Evolutionary conservation across 2,329 filamentous ascomycete species (phyloP), one percentile per base, ranked within the genome.

Genomic region (Fusarium subtropicale): DNA sequence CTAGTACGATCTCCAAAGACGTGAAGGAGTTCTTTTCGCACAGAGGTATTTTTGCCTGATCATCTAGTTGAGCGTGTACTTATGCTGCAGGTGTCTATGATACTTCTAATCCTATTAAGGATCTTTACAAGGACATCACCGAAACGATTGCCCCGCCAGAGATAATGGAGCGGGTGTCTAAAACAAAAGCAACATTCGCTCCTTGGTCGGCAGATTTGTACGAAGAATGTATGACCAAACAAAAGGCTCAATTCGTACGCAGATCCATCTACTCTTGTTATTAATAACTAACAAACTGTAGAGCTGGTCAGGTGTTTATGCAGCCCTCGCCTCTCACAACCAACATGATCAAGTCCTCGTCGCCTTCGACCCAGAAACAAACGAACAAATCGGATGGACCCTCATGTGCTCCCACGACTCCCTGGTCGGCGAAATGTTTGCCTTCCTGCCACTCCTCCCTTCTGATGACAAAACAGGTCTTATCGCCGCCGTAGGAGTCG

Each of bases 301-400:
- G 73, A 56, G 33, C 7, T 75, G 73, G 73, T 36, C 13, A 6
- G 47, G 55, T 11, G 56, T 60, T 1, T 75, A 75, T 6, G 38
- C 70, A 45, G 34, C 38, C 7, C 41, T 74, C 10, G 73, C 73
- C 11, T 53, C 53, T 2, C 56, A 52, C 1, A 48, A 50, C 2
- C 68, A 75, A 16, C 60, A 73, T 4, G 50, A 71, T 2, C 60
- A 75, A 56, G 68, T 65, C 0, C 39, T 75, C 46, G 73, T 75
- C 4, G 73, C 73, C 6, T 68, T 74, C 2, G 70, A 75, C 3
- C 62, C 73, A 0, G 70, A 74, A 1, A 75, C 68, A 1, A 72
- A 74, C 2, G 60, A 59, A 13, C 73, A 75, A 22, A 63, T 75
- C 10, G 73, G 73, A 16, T 75, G 73, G 73, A 73, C 73, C 0